Evolutionary conservation across 2,329 filamentous ascomycete genomes (phyloP), one percentile per base, ranked within the genome.

Genomic region (Mycosphaerella sp.): DNA sequence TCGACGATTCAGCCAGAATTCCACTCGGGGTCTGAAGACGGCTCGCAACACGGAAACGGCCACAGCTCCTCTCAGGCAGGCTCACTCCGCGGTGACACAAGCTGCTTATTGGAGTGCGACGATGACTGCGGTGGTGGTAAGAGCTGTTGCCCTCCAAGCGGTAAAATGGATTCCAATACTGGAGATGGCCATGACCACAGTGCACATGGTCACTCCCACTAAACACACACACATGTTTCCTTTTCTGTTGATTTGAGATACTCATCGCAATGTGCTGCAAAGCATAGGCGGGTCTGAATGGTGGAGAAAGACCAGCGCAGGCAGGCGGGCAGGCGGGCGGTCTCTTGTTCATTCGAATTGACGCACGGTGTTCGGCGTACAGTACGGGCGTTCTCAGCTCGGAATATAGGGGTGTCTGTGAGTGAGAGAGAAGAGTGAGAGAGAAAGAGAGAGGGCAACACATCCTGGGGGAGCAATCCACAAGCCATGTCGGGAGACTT

Each of bases 1-100:
- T 92, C 90, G 36, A 98, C 93, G 10, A 97, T 98, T 63, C 93
- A 98, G 72, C 93, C 93, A 5, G 93, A 98, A 71, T 98, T 76
- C 66, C 57, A 59, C 52, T 32, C 48, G n/a, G 55, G 50, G 14
- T 58, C 56, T 17, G 59, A 58, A 39, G 68, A 76, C 23, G 66
- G 68, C 5, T 70, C 69, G 57, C 66, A 70, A 3, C 66, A 65
- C 17, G 64, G 57, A 2, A 61, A 59, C 7, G 69, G 70, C 45
- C 59, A 42, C 44, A 61, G 42, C 32, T 45, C 58, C 12, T 51
- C 10, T n/a, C 34, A 55, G 3, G 43, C 51, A 34, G 63, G 64
- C 7, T 67, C 64, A 4, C 48, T 66, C 31, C 48, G 63, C 66
- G 72, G 54, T 64, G 53, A 66, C 66, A 59, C 67, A 67, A 67